phyloP scores from a whole-genome alignment of 495 filamentous ascomycete genomes.

The Penicillium atrosanguineum region DNA sequence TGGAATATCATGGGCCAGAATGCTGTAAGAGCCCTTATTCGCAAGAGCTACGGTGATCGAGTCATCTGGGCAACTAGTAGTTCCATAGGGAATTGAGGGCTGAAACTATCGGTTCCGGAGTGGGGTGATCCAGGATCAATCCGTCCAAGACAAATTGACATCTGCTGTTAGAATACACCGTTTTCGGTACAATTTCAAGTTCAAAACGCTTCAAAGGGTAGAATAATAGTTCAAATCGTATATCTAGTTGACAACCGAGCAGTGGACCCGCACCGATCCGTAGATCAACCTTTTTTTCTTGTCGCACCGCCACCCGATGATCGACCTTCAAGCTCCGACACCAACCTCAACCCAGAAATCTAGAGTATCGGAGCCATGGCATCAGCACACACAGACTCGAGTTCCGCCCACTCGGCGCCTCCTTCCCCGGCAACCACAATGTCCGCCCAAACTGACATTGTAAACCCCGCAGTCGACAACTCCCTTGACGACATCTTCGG shows the following conservation, averaged over 20 bases:
- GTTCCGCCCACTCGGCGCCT: conserved; percentile 12
- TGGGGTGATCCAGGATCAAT: no score
- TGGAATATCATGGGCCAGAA: no score
- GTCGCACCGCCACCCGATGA: neutral
- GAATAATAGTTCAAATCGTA: neutral
- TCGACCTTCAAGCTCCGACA: neutral
- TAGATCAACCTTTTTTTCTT: conserved; percentile 5
- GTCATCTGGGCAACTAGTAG: no score
- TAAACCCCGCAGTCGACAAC: conserved; percentile 23
- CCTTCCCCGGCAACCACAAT: conserved; percentile 30
- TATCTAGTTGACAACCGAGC: neutral
- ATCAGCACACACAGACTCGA: conserved; percentile 2
- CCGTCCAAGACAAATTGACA: no score
- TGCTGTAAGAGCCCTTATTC: neutral
- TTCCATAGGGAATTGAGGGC: no score
- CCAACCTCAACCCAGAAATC: neutral
- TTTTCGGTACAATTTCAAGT: neutral
- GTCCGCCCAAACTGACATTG: conserved; percentile 19
- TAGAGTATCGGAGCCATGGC: neutral
- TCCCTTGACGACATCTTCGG: conserved; percentile 50
- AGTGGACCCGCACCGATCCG: neutral
- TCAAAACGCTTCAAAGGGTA: neutral
- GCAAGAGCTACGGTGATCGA: no score
- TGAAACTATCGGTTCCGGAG: no score
- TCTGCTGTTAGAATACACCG: no score